Conservation (phyloP, 1,284 basidiomycete species). For the Ceratobasidium sp. region DNA sequence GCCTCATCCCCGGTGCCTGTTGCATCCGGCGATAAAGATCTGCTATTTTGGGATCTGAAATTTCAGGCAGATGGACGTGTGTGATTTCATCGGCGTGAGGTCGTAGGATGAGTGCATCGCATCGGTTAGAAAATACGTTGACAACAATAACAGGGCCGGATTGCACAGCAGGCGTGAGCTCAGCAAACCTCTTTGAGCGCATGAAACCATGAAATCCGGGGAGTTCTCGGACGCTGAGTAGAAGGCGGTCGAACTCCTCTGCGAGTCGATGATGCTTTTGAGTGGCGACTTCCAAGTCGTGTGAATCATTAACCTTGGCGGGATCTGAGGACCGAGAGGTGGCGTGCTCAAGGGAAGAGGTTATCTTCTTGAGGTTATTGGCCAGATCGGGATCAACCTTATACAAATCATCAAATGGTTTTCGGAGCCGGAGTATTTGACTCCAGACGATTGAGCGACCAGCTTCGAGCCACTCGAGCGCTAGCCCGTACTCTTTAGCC, state of each 20-base stretch:
- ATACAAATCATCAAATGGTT: not conserved
- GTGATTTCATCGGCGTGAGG: not conserved
- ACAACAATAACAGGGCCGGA: not conserved
- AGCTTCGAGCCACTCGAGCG: conserved; percentile 8
- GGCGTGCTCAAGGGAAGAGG: not conserved
- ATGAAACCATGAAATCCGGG: conserved; percentile 19
- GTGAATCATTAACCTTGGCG: not conserved
- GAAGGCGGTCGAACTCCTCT: not conserved
- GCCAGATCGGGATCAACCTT: not conserved
- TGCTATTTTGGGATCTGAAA: not conserved
- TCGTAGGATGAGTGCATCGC: conserved; percentile 1
- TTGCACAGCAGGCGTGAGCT: not conserved
- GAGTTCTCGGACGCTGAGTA: not conserved
- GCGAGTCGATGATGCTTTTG: conserved; percentile 16
- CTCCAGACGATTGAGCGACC: conserved; percentile 9
- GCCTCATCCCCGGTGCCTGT: not conserved
- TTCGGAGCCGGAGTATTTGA: conserved; percentile 1
- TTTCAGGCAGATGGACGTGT: not conserved
- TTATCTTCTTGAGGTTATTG: not conserved
- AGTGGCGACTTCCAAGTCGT: not conserved
- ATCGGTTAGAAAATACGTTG: not conserved
- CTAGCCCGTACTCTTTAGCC: not conserved
- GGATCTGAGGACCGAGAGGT: not conserved
- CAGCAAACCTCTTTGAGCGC: not conserved
- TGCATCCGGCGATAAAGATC: not conserved